Base-by-base conservation (phyloP, 768 basidiomycete genomes). In the Hericium alpestre region DNA sequence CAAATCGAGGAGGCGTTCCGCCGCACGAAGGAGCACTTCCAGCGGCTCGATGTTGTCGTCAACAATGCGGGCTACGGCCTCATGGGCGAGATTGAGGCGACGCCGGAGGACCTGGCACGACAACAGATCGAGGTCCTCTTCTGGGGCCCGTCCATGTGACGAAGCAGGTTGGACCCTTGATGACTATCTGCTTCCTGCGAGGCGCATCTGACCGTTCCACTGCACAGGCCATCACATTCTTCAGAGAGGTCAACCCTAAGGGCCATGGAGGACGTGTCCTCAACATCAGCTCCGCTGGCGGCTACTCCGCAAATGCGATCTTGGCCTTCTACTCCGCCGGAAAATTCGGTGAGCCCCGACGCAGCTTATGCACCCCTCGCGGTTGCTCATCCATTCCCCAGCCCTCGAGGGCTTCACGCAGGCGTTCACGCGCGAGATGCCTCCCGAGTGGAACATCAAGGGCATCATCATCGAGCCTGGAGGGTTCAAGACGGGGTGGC, bases 271-370 rank as follows among this genome's bases (percentile, higher is more conserved):
- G 56, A 9, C 56, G 38, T 25, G 43, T 56, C 49, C 50, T 56
- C 38, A 56, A 56, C 37, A 43, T 56, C 22, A 20, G 49, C 11
- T 41, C 49, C 20, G 5, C 56, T 32, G 71, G 71, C 16, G 72
- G 72, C 0, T 72, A 69, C 56, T 60, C 48, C 4, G 70, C 64
- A 12, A 69, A 67, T 51, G 68, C 69, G 2, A 65, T 60, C 8
- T 49, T 71, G 22, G 61, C 69, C 3, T 73, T 66, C 59, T 73
- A 73, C 59, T 63, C 62, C 20, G 69, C 71, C 15, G 67, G 63
- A 39, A 73, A 73, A 61, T 73, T 73, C 52, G 72, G 72, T 73
- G 43, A 10, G 71, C 38, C 18, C n/a, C 13, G 8, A 27, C 13
- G 22, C 15, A 10, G 13, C 7, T 11, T 3, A 4, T 20, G 46